Evolutionary conservation across 257 asterid species (phyloP), one percentile per base, ranked within the genome.

Genomic region (Solanum paucissectum): DNA sequence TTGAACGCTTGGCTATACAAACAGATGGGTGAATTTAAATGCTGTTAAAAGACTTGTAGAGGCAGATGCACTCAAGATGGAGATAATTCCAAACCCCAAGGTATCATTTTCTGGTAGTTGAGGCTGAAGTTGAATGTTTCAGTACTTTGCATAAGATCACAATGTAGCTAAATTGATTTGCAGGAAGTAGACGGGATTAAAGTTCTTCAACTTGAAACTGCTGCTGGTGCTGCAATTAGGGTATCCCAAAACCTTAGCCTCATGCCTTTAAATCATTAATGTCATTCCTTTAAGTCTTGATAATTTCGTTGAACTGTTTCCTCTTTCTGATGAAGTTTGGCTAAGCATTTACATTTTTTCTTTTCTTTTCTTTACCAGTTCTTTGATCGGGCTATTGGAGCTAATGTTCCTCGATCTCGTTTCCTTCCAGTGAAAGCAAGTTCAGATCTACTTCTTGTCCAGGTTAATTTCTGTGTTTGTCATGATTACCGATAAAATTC

Each of bases 201-300:
- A 90, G 98, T 97, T 90, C 99, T 96, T 93, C 99, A 96, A 91
- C 98, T 96, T 84, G 98, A 96, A 93, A 95, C 98, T 83, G 99
- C 99, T 87, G 99, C 99, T 69, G 99, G 99, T 82, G 99, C 99
- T 84, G 99, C 99, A 34, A 97, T 97, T 88, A 95, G 88, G 99
- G 99, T 97, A 93, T 46, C 73, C 69, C 55, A 87, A 52, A 52
- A 27, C 75, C n/a, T 5, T 9, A 29, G 18, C 14, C 14, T 9
- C 29, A 18, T 18, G 68, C 85, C 1, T 79, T 3, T 29, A 16
- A 29, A 5, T 46, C 6, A 29, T 27, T 29, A 49, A 18, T 82
- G 29, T 6, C 68, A 18, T 29, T 10, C 69, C 29, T 18, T 44
- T 44, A 77, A 77, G 34, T 77, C 10, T 81, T 81, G 20, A 82